phyloP scores from a whole-genome alignment of 805 yeast species.

The Saccharomyces kudriavzevii region DNA sequence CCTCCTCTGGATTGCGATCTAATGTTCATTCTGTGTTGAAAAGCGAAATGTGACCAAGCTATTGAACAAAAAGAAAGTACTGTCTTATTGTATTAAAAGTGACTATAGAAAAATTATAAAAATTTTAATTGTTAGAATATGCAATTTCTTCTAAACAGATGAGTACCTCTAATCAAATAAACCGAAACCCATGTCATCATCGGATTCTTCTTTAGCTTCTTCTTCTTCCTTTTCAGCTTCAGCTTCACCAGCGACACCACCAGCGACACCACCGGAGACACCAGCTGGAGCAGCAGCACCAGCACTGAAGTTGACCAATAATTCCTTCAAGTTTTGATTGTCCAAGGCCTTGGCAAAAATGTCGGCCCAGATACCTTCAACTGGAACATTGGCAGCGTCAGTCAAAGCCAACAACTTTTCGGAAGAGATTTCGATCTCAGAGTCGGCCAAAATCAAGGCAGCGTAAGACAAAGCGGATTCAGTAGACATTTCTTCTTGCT shows the following conservation, averaged over 20 bases:
- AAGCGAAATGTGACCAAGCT: not conserved
- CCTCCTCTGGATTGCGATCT: not conserved
- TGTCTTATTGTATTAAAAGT: not conserved
- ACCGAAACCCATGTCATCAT: conserved; percentile 87
- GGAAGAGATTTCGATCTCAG: conserved; percentile 86
- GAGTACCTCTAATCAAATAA: conserved; percentile 60
- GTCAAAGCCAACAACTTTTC: conserved; percentile 70
- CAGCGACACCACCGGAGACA: conserved; percentile 40
- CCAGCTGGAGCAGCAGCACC: conserved; percentile 36
- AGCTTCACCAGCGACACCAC: conserved; percentile 39
- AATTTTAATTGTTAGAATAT: not conserved
- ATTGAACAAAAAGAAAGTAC: not conserved
- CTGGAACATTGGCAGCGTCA: conserved; percentile 56
- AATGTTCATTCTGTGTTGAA: not conserved
- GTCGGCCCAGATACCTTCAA: conserved; percentile 71
- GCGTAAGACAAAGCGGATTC: conserved; percentile 96
- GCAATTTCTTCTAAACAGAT: not conserved
- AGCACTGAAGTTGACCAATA: conserved; percentile 51
- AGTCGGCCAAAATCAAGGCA: conserved; percentile 95
- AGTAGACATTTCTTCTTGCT: conserved; percentile 36
- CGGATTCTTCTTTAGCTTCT: conserved; percentile 58
- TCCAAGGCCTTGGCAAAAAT: conserved; percentile 74
- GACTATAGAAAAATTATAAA: conserved; percentile 2
- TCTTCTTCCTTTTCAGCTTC: conserved; percentile 50
- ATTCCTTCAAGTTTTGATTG: conserved; percentile 65